Evolutionary conservation across 1,139 yeast species (phyloP), one percentile per base, ranked within the genome.

Genomic region (Nadsonia starkeyi-henricii): DNA sequence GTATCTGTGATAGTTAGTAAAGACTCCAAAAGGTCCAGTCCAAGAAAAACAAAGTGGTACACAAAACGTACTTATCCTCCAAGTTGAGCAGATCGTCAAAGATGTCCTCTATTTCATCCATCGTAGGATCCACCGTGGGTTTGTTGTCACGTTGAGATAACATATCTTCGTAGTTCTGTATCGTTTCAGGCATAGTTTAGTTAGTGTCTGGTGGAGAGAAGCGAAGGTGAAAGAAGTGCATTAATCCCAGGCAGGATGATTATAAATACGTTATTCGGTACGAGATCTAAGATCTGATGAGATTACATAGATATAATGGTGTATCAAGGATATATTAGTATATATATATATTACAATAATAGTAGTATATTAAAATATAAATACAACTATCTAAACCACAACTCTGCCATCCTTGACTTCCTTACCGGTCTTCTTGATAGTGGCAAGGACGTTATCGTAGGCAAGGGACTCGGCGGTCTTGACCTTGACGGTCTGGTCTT

Each of bases 401-500:
- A 58, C 57, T 52, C 74, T 72, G 12, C 96, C 95, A 28, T 73
- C 73, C 51, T 74, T 71, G 51, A 91, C 83, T 58, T 79, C 78
- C 71, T 89, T 91, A 33, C 98, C 98, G 1, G 97, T 88, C 71
- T 89, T 91, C 54, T 81, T 72, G 57, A 91, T 89, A 50, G 88
- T 79, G 50, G 74, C 80, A 52, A 82, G 71, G 21, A 91, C 91
- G 2, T 82, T 76, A 48, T 88, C 95, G 62, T 84, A 86, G 50
- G 76, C 74, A 42, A 83, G 64, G 2, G 64, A 57, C 36, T 68
- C 67, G 17, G 66, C 69, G 8, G 95, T 78, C 54, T 71, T 70
- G 44, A 91, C 96, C 58, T 81, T 82, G 21, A 91, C 98, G 1
- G 81, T 69, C 69, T 91, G 97, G 39, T 77, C 69, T 49, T 83